Base-by-base conservation (phyloP, 257 asterid species). In the Solanum lycopersicoides region DNA sequence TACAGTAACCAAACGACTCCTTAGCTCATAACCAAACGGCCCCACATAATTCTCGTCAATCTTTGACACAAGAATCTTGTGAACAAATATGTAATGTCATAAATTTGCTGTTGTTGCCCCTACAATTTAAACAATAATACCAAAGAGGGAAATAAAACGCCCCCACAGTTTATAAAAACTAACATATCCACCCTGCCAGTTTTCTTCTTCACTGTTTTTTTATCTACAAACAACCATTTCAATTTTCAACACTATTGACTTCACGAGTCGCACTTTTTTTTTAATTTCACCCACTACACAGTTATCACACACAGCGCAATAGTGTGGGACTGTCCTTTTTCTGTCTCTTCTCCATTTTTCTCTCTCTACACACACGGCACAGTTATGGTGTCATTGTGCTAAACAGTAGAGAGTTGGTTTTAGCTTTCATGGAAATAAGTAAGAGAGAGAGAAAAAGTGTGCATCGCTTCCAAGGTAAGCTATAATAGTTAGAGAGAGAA, bases 391-490 rank as follows among this genome's bases (percentile, higher is more conserved):
- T 69, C 77, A 35, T 86, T 82, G n/a, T 86, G 83, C 60, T 66
- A 86, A 28, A 20, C 8, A 34, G 28, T 83, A 34, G 63, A 37
- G 39, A 41, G 59, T 87, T n/a, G 75, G 82, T 30, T 82, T 71
- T 47, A 39, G 80, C 53, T 76, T 56, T 59, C 73, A 85, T 69
- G 84, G 56, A 86, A 30, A n/a, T 74, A 30, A 79, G 71, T 18
- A 7, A 56, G 65, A 56, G 65, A 56, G 65, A 65, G 83, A 23
- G 10, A 44, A 72, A 87, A 35, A 53, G 30, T 85, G 88, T 87
- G 94, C 95, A 88, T 92, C 94, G 88, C 98, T 95, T 95, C 93
- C 92, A 91, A 93, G 92, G 92, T 92, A 93, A 93, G 95, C 92
- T 66, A 65, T 28, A 42, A 16, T 68, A 32, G 89, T 91, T 89